These are phyloP conservation scores for Talaromyces sp. DNA, from an alignment of 2,329 filamentous ascomycete species.

Conservation along the genomic window DNA sequence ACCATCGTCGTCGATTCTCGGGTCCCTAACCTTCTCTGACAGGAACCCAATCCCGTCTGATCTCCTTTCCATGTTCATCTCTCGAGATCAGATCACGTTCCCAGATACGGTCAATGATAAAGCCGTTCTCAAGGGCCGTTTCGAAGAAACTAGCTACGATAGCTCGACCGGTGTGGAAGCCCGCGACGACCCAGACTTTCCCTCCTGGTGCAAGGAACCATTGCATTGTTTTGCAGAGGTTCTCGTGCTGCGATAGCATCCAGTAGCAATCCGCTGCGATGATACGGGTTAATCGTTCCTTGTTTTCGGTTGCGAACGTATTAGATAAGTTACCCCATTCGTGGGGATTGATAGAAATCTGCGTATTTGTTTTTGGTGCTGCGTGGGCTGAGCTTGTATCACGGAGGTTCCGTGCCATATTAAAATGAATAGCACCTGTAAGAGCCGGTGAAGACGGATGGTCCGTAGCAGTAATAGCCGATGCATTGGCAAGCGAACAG, in stretches of 20 bases:
- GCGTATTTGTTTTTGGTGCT: not conserved
- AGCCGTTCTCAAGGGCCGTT: conserved; percentile 43
- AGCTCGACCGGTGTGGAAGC: conserved; percentile 62
- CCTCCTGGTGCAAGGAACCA: conserved; percentile 54
- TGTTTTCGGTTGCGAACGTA: conserved; percentile 41
- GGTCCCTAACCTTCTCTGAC: conserved; percentile 51
- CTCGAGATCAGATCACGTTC: conserved; percentile 56
- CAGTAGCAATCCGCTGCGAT: conserved; percentile 65
- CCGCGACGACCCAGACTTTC: conserved; percentile 56
- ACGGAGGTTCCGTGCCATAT: conserved; percentile 51
- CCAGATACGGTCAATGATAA: conserved; percentile 57
- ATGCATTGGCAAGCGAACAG: conserved; percentile 39
- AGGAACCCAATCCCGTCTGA: conserved; percentile 47
- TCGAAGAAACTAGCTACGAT: conserved; percentile 62
- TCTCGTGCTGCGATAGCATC: conserved; percentile 61
- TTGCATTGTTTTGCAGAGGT: conserved; percentile 57
- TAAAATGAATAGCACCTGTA: conserved; percentile 48
- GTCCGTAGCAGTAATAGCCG: conserved; percentile 54
- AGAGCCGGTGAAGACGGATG: conserved; percentile 48
- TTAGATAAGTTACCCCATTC: conserved; percentile 54
- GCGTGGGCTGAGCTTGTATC: not conserved
- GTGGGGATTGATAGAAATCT: conserved; percentile 52
- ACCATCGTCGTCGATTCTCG: conserved; percentile 60
- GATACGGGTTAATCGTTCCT: conserved; percentile 54
- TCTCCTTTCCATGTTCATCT: conserved; percentile 43